Percentiles rank a stretch among this genome's conserved stretches.
phyloP scores from a whole-genome alignment of 1,284 basidiomycete genomes.

The Ustilago hordei region DNA sequence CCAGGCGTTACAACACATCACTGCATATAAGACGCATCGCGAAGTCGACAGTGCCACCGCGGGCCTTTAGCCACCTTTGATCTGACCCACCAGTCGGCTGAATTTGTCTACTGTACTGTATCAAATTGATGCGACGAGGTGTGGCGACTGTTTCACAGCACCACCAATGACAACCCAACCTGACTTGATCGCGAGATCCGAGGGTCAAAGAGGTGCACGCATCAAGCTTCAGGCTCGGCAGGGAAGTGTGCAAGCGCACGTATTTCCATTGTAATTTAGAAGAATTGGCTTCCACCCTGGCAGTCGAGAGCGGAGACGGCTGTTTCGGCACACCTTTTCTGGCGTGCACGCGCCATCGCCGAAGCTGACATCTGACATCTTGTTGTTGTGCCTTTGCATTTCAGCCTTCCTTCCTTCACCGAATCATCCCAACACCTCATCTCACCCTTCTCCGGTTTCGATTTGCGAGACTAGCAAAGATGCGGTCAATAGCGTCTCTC shows the following conservation, averaged over 20 bases:
- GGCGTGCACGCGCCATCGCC: conserved; percentile 41
- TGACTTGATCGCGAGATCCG: too few species aligned
- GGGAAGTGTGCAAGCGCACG: conserved; percentile 2
- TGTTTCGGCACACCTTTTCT: not conserved
- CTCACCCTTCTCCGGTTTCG: not conserved
- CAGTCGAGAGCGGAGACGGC: not conserved
- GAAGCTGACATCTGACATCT: not conserved
- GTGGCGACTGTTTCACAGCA: too few species aligned
- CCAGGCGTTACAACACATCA: too few species aligned
- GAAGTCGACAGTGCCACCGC: too few species aligned
- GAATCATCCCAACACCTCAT: not conserved
- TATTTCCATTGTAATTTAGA: conserved; percentile 4
- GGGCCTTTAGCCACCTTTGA: too few species aligned
- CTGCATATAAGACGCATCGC: too few species aligned
- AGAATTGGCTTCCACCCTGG: conserved; percentile 31
- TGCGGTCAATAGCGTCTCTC: conserved; percentile 31
- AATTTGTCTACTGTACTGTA: too few species aligned
- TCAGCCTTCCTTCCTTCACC: not conserved
- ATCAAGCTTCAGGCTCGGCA: not conserved
- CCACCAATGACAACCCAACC: too few species aligned
- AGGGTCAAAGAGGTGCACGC: too few species aligned
- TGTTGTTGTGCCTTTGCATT: not conserved
- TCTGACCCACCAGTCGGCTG: too few species aligned
- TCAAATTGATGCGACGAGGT: too few species aligned
- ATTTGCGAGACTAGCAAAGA: not conserved